Conservation (phyloP, 495 filamentous ascomycete genomes). For the Lasiosphaeria ovina region DNA sequence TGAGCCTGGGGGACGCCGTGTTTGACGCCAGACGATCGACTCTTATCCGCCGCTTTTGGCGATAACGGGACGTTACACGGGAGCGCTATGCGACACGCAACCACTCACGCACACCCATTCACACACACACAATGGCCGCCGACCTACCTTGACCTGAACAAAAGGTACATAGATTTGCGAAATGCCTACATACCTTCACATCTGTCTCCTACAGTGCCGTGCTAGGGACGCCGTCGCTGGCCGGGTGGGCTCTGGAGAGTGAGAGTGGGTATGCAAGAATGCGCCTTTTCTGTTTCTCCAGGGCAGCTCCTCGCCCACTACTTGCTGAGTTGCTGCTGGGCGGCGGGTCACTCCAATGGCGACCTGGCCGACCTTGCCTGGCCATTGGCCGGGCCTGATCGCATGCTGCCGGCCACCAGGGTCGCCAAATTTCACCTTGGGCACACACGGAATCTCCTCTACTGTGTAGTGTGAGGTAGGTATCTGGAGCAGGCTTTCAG, state of each 20-base stretch:
- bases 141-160: too few relatives aligned
- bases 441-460: conserved; percentile 15
- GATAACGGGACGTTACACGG: too few relatives aligned
- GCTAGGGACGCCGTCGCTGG: too few relatives aligned
- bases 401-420: conserved; percentile 3
- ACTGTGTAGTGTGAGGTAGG: not conserved
- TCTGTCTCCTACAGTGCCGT: too few relatives aligned
- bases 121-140: not conserved
- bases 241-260: too few relatives aligned
- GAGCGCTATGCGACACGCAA: too few relatives aligned
- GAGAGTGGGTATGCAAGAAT: not conserved
- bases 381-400: conserved; percentile 18
- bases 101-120: too few relatives aligned
- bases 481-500: conserved; percentile 6
- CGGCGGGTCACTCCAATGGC: not conserved
- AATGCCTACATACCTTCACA: too few relatives aligned
- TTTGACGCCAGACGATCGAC: conserved; percentile 9
- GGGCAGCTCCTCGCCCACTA: not conserved
- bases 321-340: not conserved
- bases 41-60: conserved; percentile 11
- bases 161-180: too few relatives aligned
- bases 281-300: not conserved
- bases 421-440: conserved; percentile 5
- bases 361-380: not conserved
- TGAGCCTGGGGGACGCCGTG: not conserved